Base-by-base conservation (phyloP, 2,329 filamentous ascomycete genomes). In the Penicillium sp. region DNA sequence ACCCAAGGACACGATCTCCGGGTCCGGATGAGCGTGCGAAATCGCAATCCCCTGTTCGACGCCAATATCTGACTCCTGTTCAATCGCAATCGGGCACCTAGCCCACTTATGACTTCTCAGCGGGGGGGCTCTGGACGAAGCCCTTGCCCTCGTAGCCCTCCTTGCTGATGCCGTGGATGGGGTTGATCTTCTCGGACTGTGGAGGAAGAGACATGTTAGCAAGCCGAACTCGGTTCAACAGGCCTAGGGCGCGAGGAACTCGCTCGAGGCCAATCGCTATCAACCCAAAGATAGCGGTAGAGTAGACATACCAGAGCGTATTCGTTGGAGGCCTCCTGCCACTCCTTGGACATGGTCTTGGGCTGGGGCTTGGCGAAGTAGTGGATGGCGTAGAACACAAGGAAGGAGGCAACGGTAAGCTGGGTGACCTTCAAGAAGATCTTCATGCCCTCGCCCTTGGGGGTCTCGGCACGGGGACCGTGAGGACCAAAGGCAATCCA, bases 401-500 rank as follows among this genome's bases (percentile, higher is more conserved):
- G 84, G 69, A 89, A 79, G 67, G 88, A 89, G 70, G 82, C 84
- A 63, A 79, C 82, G 66, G 96, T 73, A 73, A 91, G 89, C 70
- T 88, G 77, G 61, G 82, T 74, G 59, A 91, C 89, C 79, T 92
- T 90, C 75, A 87, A 81, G 73, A 90, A 84, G 70, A 98, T 83
- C 77, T 88, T 93, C 79, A 86, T 85, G 79, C 84, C 85, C 85
- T 97, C 94, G 72, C 91, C 94, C 67, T 95, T 90, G 63, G 94
- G 91, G 68, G 89, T 78, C 64, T 84, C 82, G 69, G 94, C 88
- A 71, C 95, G 94, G 70, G 95, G 95, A 59, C 95, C 95, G 80
- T 99, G 95, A 74, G 93, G 89, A 67, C 95, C 95, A 77, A 99
- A 99, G 68, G 95, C 93, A 75, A 99, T 96, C 89, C 91, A 99